Conservation (phyloP, 495 filamentous ascomycete species). For the Tuber microsphaerosporum region DNA sequence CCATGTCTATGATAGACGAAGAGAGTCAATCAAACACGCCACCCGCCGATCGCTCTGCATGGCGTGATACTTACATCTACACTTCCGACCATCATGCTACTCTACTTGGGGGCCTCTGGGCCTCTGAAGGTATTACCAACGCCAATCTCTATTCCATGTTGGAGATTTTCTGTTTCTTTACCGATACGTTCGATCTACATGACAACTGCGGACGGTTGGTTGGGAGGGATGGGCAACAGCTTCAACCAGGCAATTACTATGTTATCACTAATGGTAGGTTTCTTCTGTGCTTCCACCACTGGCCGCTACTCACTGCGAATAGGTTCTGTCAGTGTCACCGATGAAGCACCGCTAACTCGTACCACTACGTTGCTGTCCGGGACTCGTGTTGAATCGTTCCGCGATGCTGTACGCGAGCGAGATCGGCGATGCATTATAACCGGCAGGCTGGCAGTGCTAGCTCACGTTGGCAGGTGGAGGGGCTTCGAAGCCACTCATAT, state of each 20-base stretch:
- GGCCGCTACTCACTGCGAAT: slow-evolving; percentile 11
- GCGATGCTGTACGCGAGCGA: slow-evolving; percentile 33
- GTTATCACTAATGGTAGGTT: slow-evolving; percentile 29
- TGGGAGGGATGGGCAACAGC: slow-evolving; percentile 33
- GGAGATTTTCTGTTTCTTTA: slow-evolving; percentile 34
- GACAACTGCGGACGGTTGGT: slow-evolving; percentile 36
- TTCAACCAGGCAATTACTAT: slow-evolving; percentile 41
- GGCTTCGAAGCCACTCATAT: slow-evolving; percentile 44
- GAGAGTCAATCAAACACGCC: not conserved
- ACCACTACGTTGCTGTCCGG: slow-evolving; percentile 32
- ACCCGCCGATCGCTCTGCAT: slow-evolving; percentile 28
- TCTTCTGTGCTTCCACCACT: not conserved
- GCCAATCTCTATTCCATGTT: slow-evolving; percentile 43
- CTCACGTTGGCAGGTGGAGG: slow-evolving; percentile 24
- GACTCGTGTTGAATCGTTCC: slow-evolving; percentile 39
- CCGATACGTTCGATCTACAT: slow-evolving; percentile 29
- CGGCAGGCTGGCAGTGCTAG: slow-evolving; percentile 21
- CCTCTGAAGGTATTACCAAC: slow-evolving; percentile 43
- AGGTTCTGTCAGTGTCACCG: slow-evolving; percentile 38
- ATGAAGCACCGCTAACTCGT: slow-evolving; percentile 39
- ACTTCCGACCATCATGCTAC: slow-evolving; percentile 35
- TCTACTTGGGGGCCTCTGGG: slow-evolving; percentile 40
- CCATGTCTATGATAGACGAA: not conserved
- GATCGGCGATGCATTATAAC: slow-evolving; percentile 43
- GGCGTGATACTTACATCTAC: slow-evolving; percentile 43